Conservation (phyloP, 2,329 filamentous ascomycete genomes). For the Aspergillus versicolor region DNA sequence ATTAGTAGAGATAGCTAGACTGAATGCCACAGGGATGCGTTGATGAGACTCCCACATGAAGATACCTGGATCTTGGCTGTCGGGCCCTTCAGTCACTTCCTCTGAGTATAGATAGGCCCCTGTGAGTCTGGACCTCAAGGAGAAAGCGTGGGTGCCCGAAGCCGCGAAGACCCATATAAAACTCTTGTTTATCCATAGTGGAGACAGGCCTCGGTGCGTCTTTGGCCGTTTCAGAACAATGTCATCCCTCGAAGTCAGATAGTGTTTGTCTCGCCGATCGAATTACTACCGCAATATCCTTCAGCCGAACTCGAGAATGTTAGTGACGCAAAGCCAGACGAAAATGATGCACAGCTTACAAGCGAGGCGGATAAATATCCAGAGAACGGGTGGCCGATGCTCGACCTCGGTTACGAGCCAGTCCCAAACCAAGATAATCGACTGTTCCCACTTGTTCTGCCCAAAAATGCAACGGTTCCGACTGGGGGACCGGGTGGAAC, state of each 20-base stretch:
- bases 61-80: neutral
- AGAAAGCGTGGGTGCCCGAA: neutral
- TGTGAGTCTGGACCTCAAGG: too few relatives aligned
- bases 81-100: too few relatives aligned
- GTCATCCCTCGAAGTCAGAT: too few relatives aligned
- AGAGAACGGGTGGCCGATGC: neutral
- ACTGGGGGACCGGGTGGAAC: slow-evolving; percentile 5
- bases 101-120: neutral
- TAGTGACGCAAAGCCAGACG: neutral
- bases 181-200: neutral
- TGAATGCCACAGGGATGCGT: neutral
- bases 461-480: neutral
- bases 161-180: neutral
- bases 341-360: neutral
- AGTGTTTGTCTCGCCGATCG: neutral
- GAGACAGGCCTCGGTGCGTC: neutral
- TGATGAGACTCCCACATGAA: neutral
- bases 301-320: neutral
- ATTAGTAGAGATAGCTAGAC: neutral
- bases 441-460: neutral
- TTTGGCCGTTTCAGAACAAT: too few relatives aligned
- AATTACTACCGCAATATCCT: neutral
- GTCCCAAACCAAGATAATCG: neutral
- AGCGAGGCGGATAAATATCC: slow-evolving; percentile 9
- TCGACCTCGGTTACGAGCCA: slow-evolving; percentile 5